These are phyloP conservation scores for Naganishia albida DNA, from an alignment of 1,284 basidiomycete species.

Conservation along the genomic window DNA sequence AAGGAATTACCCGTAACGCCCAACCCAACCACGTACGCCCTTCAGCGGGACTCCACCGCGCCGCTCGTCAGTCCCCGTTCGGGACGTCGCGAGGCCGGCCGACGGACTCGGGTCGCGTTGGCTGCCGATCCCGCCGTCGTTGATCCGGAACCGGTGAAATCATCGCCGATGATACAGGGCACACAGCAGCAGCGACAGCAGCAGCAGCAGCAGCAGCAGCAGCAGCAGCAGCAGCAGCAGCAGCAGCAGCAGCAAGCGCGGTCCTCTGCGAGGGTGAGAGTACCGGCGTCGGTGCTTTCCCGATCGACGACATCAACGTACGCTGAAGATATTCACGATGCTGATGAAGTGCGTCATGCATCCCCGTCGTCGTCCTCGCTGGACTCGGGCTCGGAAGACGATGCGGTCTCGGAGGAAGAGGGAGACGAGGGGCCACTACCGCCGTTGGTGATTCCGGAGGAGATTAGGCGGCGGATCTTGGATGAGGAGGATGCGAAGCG, in stretches of 20 bases:
- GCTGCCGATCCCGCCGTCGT: neutral
- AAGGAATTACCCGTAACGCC: no score
- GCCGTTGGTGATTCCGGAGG: conserved; percentile 1
- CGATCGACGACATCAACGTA: neutral
- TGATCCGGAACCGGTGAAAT: neutral
- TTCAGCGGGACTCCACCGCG: neutral
- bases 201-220: neutral
- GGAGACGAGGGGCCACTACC: neutral
- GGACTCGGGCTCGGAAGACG: neutral
- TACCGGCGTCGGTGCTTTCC: neutral
- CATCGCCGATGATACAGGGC: neutral
- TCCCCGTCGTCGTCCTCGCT: neutral
- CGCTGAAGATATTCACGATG: neutral
- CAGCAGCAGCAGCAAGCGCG: neutral
- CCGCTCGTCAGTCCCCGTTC: conserved; percentile 22
- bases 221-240: neutral
- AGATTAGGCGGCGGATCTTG: conserved; percentile 10
- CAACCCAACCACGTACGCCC: neutral
- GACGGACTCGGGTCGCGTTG: neutral
- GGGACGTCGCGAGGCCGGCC: conserved; percentile 2
- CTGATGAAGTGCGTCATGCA: neutral
- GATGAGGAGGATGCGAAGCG: conserved; percentile 24
- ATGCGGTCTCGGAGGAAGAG: neutral
- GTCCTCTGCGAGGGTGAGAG: neutral
- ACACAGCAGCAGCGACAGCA: neutral